phyloP scores from a whole-genome alignment of 306 rosid genomes.

The Cotoneaster glaucophyllus region DNA sequence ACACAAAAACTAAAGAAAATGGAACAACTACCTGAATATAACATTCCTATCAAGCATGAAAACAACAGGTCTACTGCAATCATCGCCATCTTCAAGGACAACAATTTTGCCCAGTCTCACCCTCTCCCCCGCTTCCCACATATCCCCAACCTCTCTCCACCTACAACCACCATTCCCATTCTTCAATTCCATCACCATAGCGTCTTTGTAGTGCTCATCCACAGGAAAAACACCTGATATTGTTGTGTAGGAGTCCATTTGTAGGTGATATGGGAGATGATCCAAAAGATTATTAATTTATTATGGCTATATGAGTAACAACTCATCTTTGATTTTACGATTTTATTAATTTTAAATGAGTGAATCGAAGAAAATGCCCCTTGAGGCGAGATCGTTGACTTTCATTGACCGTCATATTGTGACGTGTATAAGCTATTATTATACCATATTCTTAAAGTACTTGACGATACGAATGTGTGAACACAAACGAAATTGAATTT shows the following conservation, averaged over 20 bases:
- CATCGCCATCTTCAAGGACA: slow-evolving; percentile 40
- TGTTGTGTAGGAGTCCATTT: neutral
- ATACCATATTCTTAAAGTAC: too few relatives aligned
- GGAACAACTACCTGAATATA: slow-evolving; percentile 52
- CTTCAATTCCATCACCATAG: slow-evolving; percentile 57
- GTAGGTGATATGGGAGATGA: too few relatives aligned
- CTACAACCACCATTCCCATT: slow-evolving; percentile 24
- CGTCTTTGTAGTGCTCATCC: slow-evolving; percentile 62
- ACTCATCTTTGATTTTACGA: too few relatives aligned
- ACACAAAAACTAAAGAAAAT: neutral
- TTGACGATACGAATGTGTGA: too few relatives aligned
- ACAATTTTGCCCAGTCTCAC: slow-evolving; percentile 63
- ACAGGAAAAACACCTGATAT: slow-evolving; percentile 78
- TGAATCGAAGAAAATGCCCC: too few relatives aligned
- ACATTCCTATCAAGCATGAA: slow-evolving; percentile 74
- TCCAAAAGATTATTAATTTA: too few relatives aligned
- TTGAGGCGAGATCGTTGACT: too few relatives aligned
- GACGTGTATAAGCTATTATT: too few relatives aligned
- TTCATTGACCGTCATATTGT: too few relatives aligned
- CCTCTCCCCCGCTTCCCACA: slow-evolving; percentile 67
- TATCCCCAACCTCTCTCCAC: slow-evolving; percentile 70
- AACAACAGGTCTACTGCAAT: slow-evolving; percentile 33
- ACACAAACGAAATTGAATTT: too few relatives aligned
- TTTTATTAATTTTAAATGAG: too few relatives aligned
- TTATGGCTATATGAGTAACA: too few relatives aligned